A percentile compares a stretch with the other conserved stretches of the same genome.
These are phyloP conservation scores for Apiotrichum laibachii DNA, from an alignment of 1,284 basidiomycete genomes.

Conservation along the genomic window DNA sequence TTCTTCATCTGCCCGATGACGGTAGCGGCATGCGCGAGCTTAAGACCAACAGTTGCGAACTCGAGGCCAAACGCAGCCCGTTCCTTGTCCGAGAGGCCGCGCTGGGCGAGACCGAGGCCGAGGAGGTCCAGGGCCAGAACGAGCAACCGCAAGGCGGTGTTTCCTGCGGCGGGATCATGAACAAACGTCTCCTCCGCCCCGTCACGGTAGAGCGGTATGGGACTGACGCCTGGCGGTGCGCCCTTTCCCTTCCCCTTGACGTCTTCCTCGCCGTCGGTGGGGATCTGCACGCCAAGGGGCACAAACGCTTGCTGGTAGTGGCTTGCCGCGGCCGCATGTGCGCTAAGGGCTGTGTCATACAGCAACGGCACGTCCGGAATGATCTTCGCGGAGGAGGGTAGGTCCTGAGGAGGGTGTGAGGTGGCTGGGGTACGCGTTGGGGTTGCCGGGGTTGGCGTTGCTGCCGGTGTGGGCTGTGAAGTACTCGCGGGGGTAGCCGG, in stretches of 20 bases:
- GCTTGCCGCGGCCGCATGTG: constrained; percentile 28
- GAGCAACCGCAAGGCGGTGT: constrained; percentile 31
- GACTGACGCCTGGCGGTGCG: neutral
- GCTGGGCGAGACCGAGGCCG: constrained; percentile 19
- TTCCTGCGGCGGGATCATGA: constrained; percentile 29
- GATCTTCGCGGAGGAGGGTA: neutral
- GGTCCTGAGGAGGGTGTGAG: too few relatives aligned
- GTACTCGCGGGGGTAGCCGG: too few relatives aligned
- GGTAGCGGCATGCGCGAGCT: constrained; percentile 24
- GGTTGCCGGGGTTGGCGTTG: neutral
- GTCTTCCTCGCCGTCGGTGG: neutral
- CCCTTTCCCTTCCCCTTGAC: neutral
- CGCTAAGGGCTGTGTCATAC: constrained; percentile 35
- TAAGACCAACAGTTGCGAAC: constrained; percentile 33
- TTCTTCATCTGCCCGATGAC: constrained; percentile 9
- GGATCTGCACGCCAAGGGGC: constrained; percentile 14
- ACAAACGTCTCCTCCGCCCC: constrained; percentile 6
- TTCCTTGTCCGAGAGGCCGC: constrained; percentile 33
- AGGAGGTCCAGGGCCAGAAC: constrained; percentile 39
- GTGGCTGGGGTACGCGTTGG: neutral
- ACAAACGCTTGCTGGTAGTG: constrained; percentile 44
- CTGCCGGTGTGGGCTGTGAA: neutral
- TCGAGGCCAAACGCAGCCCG: constrained; percentile 37
- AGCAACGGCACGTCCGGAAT: constrained; percentile 23
- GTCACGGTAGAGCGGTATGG: neutral